These are phyloP conservation scores for Malus hybrid DNA, from an alignment of 331 rosid species.

Conservation along the genomic window DNA sequence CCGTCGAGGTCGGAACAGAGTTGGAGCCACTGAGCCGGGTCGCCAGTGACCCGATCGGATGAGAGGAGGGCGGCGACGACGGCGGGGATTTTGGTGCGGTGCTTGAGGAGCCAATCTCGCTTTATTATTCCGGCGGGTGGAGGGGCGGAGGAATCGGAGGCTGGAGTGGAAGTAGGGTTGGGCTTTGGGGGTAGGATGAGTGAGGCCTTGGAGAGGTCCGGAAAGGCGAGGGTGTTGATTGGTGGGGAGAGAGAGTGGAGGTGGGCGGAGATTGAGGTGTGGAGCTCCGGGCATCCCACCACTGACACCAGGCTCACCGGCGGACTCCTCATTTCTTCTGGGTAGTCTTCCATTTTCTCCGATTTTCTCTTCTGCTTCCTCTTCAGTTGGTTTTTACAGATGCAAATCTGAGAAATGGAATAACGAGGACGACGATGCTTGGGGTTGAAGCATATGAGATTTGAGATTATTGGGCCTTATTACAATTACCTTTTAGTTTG, in stretches of 20 bases:
- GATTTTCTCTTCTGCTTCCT: background rate
- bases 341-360: constrained; percentile 63
- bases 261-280: constrained; percentile 43
- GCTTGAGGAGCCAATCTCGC: constrained; percentile 82
- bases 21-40: constrained; percentile 87
- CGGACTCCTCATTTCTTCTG: constrained; percentile 84
- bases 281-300: constrained; percentile 73
- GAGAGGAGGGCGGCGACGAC: constrained; percentile 63
- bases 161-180: constrained; percentile 3
- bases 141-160: constrained; percentile 17
- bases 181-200: constrained; percentile 33
- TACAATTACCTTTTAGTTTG: background rate
- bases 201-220: constrained; percentile 62
- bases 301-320: constrained; percentile 66
- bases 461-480: background rate
- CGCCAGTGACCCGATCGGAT: constrained; percentile 56
- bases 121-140: constrained; percentile 47
- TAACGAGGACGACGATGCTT: background rate
- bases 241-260: constrained; percentile 75
- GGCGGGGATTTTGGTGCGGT: constrained; percentile 76
- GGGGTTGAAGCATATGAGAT: background rate
- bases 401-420: background rate
- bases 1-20: constrained; percentile 87
- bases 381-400: background rate
- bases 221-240: constrained; percentile 79